Conservation (phyloP, 179 eudicot genomes). For the Dionaea muscipula region DNA sequence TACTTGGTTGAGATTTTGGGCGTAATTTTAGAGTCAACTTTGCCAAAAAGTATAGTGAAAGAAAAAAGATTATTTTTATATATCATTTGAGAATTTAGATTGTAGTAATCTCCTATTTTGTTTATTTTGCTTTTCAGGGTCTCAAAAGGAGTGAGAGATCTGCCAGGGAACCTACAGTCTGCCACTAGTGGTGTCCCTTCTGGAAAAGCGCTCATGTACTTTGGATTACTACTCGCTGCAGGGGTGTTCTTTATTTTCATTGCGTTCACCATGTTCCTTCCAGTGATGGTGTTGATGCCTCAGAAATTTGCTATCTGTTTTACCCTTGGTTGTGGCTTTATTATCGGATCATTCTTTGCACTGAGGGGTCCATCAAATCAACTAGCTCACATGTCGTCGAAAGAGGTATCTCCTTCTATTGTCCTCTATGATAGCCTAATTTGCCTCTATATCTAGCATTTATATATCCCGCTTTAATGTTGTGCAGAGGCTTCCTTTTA, state of each 20-base stretch:
- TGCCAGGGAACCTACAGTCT: slow-evolving; percentile 83
- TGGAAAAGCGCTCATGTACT: slow-evolving; percentile 82
- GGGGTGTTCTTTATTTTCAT: slow-evolving; percentile 90
- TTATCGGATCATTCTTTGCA: slow-evolving; percentile 85
- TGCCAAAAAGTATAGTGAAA: too few relatives aligned
- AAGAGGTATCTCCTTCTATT: slow-evolving; percentile 44
- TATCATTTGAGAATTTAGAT: too few relatives aligned
- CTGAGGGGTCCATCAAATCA: slow-evolving; percentile 86
- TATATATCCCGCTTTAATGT: neutral
- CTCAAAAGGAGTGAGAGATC: slow-evolving; percentile 75
- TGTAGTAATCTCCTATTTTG: neutral
- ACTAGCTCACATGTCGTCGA: slow-evolving; percentile 76
- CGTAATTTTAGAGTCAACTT: too few relatives aligned
- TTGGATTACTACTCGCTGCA: slow-evolving; percentile 71
- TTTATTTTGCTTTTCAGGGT: slow-evolving; percentile 38
- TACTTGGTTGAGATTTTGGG: too few relatives aligned
- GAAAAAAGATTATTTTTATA: too few relatives aligned
- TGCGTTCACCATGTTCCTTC: slow-evolving; percentile 92
- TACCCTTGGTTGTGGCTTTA: slow-evolving; percentile 78
- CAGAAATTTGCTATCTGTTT: slow-evolving; percentile 95
- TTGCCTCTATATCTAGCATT: neutral
- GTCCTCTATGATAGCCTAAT: neutral
- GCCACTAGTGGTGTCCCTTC: slow-evolving; percentile 86
- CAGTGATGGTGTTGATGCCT: slow-evolving; percentile 88
- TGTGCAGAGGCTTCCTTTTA: slow-evolving; percentile 84